Conservation (phyloP, 1,139 yeast genomes). For the Geotrichum restrictum region DNA sequence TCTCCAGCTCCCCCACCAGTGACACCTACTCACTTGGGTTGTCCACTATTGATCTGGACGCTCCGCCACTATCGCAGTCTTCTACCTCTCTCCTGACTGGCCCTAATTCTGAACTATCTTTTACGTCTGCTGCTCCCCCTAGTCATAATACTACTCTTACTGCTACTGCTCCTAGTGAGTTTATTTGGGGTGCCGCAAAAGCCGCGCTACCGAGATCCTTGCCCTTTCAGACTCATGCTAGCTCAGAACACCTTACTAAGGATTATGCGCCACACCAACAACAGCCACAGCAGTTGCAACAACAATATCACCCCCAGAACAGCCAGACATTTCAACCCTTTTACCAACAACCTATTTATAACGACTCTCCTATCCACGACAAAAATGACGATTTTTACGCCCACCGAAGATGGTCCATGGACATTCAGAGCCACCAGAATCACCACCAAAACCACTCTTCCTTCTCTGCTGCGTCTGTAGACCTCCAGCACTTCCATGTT, state of each 20-base stretch:
- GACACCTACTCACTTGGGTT: not conserved
- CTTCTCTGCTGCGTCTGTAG: not conserved
- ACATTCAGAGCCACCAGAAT: slow-evolving; percentile 1
- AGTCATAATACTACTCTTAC: slow-evolving; percentile 9
- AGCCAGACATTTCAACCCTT: not conserved
- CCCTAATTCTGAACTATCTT: not conserved
- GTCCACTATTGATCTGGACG: slow-evolving; percentile 14
- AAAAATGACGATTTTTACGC: not conserved
- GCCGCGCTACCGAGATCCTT: not conserved
- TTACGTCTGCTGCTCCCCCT: not conserved
- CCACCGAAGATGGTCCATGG: slow-evolving; percentile 15
- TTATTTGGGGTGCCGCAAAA: not conserved
- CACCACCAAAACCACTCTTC: no score
- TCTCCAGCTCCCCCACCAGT: not conserved
- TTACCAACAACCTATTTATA: slow-evolving; percentile 3
- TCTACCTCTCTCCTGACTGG: slow-evolving; percentile 16
- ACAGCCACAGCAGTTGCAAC: slow-evolving; percentile 19
- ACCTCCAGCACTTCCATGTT: not conserved
- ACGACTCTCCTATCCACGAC: slow-evolving; percentile 9
- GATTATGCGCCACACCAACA: slow-evolving; percentile 6
- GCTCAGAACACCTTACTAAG: not conserved
- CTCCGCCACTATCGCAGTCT: slow-evolving; percentile 23
- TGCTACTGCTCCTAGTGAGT: not conserved
- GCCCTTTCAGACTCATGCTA: not conserved
- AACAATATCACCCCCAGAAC: slow-evolving; percentile 15